Evolutionary conservation across 371 early-diverging fungal species (phyloP).

Genomic region (Mucor circinelloides): DNA sequence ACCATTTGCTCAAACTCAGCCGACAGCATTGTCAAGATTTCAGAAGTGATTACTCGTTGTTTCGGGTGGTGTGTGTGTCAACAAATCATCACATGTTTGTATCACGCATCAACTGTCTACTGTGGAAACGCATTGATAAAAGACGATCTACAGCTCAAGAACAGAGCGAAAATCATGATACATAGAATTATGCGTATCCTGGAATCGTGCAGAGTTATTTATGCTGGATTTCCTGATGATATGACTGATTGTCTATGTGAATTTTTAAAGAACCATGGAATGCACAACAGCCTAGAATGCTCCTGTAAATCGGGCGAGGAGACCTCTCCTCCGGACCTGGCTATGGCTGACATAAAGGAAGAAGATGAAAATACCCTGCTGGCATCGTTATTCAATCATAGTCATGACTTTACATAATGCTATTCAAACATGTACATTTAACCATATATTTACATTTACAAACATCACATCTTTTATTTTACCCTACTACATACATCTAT

Average conservation of each 20-base stretch:
- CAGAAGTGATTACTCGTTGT: conserved; percentile 24
- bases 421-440: not conserved
- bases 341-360: not conserved
- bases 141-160: conserved; percentile 4
- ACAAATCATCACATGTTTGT: conserved; percentile 28
- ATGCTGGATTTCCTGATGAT: conserved; percentile 41
- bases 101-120: conserved; percentile 41
- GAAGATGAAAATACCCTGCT: conserved; percentile 1
- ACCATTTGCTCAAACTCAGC: conserved; percentile 30
- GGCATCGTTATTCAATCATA: not conserved
- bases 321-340: not conserved
- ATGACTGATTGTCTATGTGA: conserved; percentile 32
- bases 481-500: not conserved
- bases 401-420: not conserved
- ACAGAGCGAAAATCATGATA: conserved; percentile 28
- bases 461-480: not conserved
- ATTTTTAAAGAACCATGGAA: conserved; percentile 25
- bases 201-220: conserved; percentile 15
- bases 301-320: conserved; percentile 2
- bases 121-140: conserved; percentile 29
- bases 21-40: conserved; percentile 21
- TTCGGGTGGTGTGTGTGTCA: conserved; percentile 47
- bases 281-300: conserved; percentile 20
- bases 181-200: conserved; percentile 28
- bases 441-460: not conserved